phyloP scores from a whole-genome alignment of 1,284 basidiomycete species.

The Singerocomus rubriflavus region DNA sequence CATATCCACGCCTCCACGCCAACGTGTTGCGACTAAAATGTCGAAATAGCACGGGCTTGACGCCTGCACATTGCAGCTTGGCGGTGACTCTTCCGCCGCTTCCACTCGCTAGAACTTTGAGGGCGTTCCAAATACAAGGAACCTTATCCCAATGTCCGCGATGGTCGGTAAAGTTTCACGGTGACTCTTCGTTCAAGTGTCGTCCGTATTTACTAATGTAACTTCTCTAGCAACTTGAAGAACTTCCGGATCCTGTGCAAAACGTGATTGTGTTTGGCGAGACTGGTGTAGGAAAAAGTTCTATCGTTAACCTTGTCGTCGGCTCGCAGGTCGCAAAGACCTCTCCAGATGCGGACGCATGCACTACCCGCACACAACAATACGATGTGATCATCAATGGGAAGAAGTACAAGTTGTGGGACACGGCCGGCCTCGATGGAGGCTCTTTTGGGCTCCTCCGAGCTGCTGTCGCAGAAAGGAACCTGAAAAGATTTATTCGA shows the following conservation, averaged over 20 bases:
- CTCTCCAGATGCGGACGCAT: no score
- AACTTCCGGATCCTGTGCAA: no score
- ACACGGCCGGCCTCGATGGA: no score
- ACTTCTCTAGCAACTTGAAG: conserved; percentile 10
- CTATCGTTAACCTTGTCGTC: no score
- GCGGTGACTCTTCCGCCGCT: neutral
- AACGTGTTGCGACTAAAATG: conserved; percentile 16
- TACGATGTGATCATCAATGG: conserved; percentile 22
- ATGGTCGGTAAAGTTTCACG: conserved; percentile 21
- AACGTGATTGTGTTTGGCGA: no score
- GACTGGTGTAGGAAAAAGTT: no score
- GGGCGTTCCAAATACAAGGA: neutral
- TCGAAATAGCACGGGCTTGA: conserved; percentile 3
- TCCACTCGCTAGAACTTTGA: neutral
- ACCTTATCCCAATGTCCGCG: neutral
- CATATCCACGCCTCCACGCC: conserved; percentile 1
- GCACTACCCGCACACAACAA: conserved; percentile 4
- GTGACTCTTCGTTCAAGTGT: neutral
- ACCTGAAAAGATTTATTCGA: conserved; percentile 26
- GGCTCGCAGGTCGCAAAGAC: no score
- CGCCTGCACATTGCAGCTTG: no score
- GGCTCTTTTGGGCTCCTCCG: conserved; percentile 26
- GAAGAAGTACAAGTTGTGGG: conserved; percentile 30
- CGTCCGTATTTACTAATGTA: conserved; percentile 7
- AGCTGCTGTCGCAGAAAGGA: conserved; percentile 24